A percentile compares a stretch with the other conserved stretches of the same genome.
Conservation (phyloP, 1,284 basidiomycete genomes). For the Marasmius sp. region DNA sequence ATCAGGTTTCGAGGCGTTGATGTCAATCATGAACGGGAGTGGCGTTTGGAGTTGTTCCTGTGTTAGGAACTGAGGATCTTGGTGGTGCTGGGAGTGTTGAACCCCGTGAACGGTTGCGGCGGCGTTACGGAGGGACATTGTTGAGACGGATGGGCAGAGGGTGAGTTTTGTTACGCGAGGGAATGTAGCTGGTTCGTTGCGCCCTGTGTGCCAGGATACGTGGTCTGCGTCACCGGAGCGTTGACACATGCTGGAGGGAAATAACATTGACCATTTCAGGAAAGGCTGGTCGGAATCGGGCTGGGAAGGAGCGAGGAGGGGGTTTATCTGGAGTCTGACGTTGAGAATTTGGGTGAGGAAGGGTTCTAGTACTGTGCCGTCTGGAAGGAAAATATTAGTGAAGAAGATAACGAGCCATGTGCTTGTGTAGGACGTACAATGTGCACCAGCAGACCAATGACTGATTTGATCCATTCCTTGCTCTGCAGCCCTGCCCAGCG, state of each 20-base stretch:
- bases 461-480: conserved; percentile 4
- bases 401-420: not conserved
- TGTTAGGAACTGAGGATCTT: not conserved
- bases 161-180: conserved; percentile 59
- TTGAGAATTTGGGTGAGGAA: conserved; percentile 51
- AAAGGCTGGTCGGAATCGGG: conserved; percentile 48
- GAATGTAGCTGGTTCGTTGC: conserved; percentile 71
- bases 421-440: conserved; percentile 5
- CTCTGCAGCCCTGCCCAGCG: conserved; percentile 5
- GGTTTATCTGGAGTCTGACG: conserved; percentile 54
- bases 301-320: conserved; percentile 51
- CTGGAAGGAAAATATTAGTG: conserved; percentile 30
- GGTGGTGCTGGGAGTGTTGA: not conserved
- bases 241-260: conserved; percentile 57
- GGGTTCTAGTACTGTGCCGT: conserved; percentile 71
- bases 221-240: conserved; percentile 56
- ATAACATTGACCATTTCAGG: conserved; percentile 76
- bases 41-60: conserved; percentile 40
- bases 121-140: conserved; percentile 19
- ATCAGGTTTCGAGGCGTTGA: conserved; percentile 46
- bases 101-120: not conserved
- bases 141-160: conserved; percentile 18
- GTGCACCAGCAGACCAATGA: conserved; percentile 1
- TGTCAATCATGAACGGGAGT: conserved; percentile 61
- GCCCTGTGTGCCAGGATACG: conserved; percentile 68